Conservation (phyloP, 2,329 filamentous ascomycete species). For the Trichoderma sp. region DNA sequence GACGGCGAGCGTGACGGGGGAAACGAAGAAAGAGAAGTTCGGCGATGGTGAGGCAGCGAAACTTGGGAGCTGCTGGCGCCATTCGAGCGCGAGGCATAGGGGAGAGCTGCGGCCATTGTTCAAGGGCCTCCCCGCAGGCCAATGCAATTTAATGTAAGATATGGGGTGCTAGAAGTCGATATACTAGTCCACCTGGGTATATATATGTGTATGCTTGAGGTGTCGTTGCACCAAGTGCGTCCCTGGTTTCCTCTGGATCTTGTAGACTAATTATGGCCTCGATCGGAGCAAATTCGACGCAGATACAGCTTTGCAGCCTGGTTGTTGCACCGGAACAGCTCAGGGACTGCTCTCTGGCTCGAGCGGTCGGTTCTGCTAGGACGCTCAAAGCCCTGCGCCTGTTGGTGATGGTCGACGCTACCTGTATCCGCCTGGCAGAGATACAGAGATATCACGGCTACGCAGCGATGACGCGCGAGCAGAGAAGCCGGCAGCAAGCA, state of each 20-base stretch:
- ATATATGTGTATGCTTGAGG: not conserved
- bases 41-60: conserved; percentile 34
- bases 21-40: conserved; percentile 64
- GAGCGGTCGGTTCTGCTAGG: conserved; percentile 17
- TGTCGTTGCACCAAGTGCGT: not conserved
- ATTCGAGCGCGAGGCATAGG: conserved; percentile 42
- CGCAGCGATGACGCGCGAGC: conserved; percentile 15
- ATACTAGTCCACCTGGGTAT: not conserved
- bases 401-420: not conserved
- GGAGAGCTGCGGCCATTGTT: conserved; percentile 43
- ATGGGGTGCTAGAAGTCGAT: not conserved
- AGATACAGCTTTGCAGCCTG: not conserved
- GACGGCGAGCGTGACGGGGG: conserved; percentile 58
- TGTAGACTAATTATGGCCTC: not conserved
- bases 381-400: not conserved
- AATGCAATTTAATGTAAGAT: not conserved
- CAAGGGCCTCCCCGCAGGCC: not conserved
- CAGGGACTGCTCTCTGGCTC: conserved; percentile 18
- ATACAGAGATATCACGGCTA: not conserved
- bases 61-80: conserved; percentile 38
- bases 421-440: not conserved
- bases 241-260: not conserved
- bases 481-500: conserved; percentile 17
- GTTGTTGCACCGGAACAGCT: not conserved
- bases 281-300: not conserved